A percentile compares a stretch with the other conserved stretches of the same genome.
Evolutionary conservation across 1,284 basidiomycete species (phyloP).

Genomic region (Heliocybe sulcata): DNA sequence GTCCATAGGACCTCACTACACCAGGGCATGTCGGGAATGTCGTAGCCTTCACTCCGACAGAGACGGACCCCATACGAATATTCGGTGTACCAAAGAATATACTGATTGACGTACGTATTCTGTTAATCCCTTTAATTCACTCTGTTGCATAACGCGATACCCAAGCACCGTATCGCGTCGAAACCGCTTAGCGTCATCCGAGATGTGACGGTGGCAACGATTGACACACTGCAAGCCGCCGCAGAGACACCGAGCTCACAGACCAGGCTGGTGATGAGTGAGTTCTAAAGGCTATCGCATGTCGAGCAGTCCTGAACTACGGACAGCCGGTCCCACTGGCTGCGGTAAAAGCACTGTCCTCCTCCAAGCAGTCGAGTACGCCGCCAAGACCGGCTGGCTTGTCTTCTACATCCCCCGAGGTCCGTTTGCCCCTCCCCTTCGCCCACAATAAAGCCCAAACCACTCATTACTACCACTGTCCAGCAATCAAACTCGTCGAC

Average conservation of each 20-base stretch:
- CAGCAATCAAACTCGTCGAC: slow-evolving; percentile 71
- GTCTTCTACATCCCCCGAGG: slow-evolving; percentile 87
- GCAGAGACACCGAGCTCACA: slow-evolving; percentile 32
- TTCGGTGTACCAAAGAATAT: slow-evolving; percentile 64
- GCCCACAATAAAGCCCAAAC: no score
- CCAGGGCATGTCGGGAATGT: slow-evolving; percentile 31
- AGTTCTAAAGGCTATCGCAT: slow-evolving; percentile 16
- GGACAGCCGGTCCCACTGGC: slow-evolving; percentile 67
- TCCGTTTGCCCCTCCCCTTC: slow-evolving; percentile 21
- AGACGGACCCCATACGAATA: slow-evolving; percentile 44
- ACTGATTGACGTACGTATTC: slow-evolving; percentile 47
- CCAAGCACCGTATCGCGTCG: slow-evolving; percentile 59
- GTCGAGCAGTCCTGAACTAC: slow-evolving; percentile 8
- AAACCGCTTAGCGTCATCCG: slow-evolving; percentile 63
- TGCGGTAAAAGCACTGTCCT: slow-evolving; percentile 83
- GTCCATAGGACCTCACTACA: slow-evolving; percentile 28
- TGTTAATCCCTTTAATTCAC: background rate
- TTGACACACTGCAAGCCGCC: slow-evolving; percentile 43
- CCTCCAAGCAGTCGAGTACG: slow-evolving; percentile 76
- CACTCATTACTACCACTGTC: background rate
- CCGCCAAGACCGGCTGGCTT: slow-evolving; percentile 68
- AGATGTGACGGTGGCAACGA: slow-evolving; percentile 45
- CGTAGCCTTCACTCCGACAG: slow-evolving; percentile 30
- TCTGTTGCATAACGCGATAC: background rate
- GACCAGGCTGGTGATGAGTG: slow-evolving; percentile 56